Evolutionary conservation across 768 basidiomycete species (phyloP).

Genomic region (Lactarius akahatsu): DNA sequence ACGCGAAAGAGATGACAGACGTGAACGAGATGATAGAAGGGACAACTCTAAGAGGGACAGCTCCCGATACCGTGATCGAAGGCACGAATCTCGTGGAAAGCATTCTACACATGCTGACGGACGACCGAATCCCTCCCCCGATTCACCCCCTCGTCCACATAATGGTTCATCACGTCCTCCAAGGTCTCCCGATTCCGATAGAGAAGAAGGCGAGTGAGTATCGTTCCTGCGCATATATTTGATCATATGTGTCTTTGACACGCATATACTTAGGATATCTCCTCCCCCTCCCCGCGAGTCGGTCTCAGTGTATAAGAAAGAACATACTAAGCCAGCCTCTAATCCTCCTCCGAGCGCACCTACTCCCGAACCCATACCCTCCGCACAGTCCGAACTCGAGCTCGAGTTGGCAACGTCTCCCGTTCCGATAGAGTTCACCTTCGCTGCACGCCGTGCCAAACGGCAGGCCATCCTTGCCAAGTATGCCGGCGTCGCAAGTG

Average conservation of each 20-base stretch:
- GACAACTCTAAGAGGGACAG: conserved; percentile 41
- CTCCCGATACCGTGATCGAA: conserved; percentile 33
- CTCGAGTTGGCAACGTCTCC: conserved; percentile 49
- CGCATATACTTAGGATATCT: conserved; percentile 54
- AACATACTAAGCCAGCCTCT: conserved; percentile 3
- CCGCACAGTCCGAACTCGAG: conserved; percentile 48
- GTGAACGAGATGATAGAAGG: conserved; percentile 33
- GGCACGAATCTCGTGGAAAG: conserved; percentile 23
- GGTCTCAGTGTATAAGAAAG: conserved; percentile 27
- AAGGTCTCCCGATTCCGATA: conserved; percentile 50
- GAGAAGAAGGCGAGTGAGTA: conserved; percentile 94
- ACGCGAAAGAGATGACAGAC: conserved; percentile 31
- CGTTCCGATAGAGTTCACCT: conserved; percentile 55
- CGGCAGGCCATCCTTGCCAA: conserved; percentile 81
- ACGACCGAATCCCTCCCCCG: conserved; percentile 23
- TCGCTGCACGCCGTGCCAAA: conserved; percentile 65
- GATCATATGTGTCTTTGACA: conserved; percentile 24
- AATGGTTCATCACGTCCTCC: conserved; percentile 27
- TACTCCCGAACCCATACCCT: conserved; percentile 27
- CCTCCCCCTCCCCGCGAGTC: conserved; percentile 41
- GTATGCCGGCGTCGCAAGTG: conserved; percentile 52
- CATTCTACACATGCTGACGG: conserved; percentile 20
- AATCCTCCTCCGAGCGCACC: conserved; percentile 25
- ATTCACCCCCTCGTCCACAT: conserved; percentile 20
- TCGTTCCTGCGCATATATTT: conserved; percentile 29